Percentiles rank a stretch among this genome's conserved stretches.
Evolutionary conservation across 1,139 yeast species (phyloP).

Genomic region (Kurtzmaniella quercitrusa): DNA sequence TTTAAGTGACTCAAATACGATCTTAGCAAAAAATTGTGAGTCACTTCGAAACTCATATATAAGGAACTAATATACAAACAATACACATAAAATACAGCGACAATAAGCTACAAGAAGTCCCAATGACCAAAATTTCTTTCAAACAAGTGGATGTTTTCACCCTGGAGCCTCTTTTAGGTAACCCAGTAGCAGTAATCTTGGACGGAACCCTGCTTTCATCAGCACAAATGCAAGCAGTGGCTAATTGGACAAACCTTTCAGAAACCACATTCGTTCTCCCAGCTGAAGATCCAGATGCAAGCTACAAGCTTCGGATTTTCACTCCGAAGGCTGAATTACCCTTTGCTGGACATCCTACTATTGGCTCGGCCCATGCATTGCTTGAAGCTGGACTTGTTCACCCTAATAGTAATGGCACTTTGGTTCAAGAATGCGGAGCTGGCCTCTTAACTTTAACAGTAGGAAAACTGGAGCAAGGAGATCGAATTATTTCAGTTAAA

Average conservation of each 20-base stretch:
- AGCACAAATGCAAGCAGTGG: conserved; percentile 41
- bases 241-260: conserved; percentile 54
- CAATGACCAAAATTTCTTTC: conserved; percentile 2
- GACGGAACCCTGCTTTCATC: conserved; percentile 27
- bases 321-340: conserved; percentile 44
- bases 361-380: conserved; percentile 46
- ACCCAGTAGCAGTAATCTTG: conserved; percentile 52
- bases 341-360: conserved; percentile 60
- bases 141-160: conserved; percentile 54
- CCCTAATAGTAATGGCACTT: conserved; percentile 18
- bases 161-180: conserved; percentile 37
- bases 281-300: conserved; percentile 24
- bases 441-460: conserved; percentile 34
- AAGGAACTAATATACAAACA: no score
- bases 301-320: conserved; percentile 47
- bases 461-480: conserved; percentile 9
- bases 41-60: no score
- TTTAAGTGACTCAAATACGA: no score
- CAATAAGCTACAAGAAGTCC: neutral
- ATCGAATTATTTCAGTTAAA: conserved; percentile 15
- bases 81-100: no score
- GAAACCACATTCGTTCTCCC: conserved; percentile 51
- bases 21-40: no score
- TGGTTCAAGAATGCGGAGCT: conserved; percentile 40
- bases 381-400: conserved; percentile 25